phyloP scores from a whole-genome alignment of 805 yeast species.

The Candida patagonica region DNA sequence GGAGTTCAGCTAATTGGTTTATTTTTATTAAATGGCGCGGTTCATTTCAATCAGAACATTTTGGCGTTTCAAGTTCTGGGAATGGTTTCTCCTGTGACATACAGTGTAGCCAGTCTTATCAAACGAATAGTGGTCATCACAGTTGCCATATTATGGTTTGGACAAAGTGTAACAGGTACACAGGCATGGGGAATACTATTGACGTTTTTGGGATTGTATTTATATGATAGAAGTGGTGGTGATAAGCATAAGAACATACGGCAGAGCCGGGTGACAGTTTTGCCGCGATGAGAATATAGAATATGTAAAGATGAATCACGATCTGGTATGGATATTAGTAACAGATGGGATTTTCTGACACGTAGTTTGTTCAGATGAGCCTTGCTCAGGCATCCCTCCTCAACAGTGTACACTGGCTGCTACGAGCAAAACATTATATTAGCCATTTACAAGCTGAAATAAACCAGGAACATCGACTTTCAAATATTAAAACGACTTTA shows the following conservation, averaged over 20 bases:
- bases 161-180: constrained; percentile 31
- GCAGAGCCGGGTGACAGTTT: too few relatives aligned
- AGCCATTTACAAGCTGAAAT: too few relatives aligned
- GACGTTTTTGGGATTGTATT: constrained; percentile 33
- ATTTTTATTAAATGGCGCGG: constrained; percentile 56
- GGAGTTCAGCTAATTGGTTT: constrained; percentile 28
- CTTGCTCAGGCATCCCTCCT: too few relatives aligned
- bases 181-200: constrained; percentile 35
- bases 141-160: constrained; percentile 61
- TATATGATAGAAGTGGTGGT: constrained; percentile 35
- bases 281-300: too few relatives aligned
- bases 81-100: constrained; percentile 72
- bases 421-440: too few relatives aligned
- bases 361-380: too few relatives aligned
- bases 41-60: constrained; percentile 73
- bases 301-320: too few relatives aligned
- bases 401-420: too few relatives aligned
- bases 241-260: constrained; percentile 20
- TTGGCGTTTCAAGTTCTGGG: constrained; percentile 77
- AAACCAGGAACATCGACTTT: too few relatives aligned
- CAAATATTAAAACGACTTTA: background rate
- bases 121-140: constrained; percentile 80
- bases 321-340: too few relatives aligned
- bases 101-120: constrained; percentile 79
- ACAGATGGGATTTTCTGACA: too few relatives aligned